phyloP scores from a whole-genome alignment of 768 basidiomycete genomes.

The Russula ochroleuca region DNA sequence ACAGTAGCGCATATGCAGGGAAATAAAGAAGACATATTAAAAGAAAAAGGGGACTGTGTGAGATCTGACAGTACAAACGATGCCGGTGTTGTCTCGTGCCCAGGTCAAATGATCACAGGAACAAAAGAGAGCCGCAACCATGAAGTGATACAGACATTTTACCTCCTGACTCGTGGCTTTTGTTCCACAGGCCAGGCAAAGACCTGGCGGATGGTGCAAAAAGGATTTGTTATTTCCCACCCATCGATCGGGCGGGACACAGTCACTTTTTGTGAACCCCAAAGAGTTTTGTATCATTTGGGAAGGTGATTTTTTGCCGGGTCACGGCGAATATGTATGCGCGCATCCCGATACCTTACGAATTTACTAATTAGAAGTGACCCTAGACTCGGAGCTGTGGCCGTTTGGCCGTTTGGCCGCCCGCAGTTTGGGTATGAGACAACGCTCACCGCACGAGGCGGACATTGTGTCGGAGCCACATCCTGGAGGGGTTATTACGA shows the following conservation, averaged over 20 bases:
- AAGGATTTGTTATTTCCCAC: conserved; percentile 5
- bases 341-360: conserved; percentile 4
- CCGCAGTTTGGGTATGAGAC: conserved; percentile 5
- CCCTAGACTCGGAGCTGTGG: neutral
- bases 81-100: conserved; percentile 4
- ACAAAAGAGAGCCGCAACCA: neutral
- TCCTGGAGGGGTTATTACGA: conserved; percentile 8
- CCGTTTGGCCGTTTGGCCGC: neutral
- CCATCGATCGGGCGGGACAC: neutral
- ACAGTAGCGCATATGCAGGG: neutral
- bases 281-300: neutral
- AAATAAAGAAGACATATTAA: conserved; percentile 8
- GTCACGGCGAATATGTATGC: neutral
- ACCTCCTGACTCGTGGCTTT: conserved; percentile 2
- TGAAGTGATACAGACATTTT: neutral
- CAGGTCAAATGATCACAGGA: conserved; percentile 20
- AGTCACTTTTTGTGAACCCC: neutral
- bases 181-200: neutral
- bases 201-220: conserved; percentile 12
- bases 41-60: conserved; percentile 5
- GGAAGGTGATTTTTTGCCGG: neutral
- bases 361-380: conserved; percentile 5
- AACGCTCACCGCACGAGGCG: neutral
- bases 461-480: conserved; percentile 11
- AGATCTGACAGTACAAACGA: conserved; percentile 5